Conservation (phyloP, 176 grass and related monocot genomes). For the Aegilops speltoides region DNA sequence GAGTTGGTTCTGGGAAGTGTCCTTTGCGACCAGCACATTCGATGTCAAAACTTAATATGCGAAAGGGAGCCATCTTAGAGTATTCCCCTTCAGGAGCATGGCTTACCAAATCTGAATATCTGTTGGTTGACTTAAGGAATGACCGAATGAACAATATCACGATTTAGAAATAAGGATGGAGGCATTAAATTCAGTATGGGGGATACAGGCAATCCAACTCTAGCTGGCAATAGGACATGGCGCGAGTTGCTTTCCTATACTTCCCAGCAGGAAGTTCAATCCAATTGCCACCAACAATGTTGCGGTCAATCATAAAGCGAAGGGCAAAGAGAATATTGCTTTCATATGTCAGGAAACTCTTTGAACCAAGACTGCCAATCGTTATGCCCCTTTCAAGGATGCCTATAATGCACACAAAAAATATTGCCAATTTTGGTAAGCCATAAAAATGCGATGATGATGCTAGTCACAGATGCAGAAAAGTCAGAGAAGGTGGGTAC, state of each 20-base stretch:
- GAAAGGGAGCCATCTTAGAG: constrained; percentile 96
- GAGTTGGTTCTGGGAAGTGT: constrained; percentile 93
- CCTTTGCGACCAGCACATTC: constrained; percentile 98
- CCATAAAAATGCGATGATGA: background rate
- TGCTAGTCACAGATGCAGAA: background rate
- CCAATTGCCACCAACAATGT: constrained; percentile 96
- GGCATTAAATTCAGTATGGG: constrained; percentile 13
- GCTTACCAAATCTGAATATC: constrained; percentile 88
- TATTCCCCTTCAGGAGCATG: constrained; percentile 78
- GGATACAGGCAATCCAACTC: constrained; percentile 95
- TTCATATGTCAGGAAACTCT: constrained; percentile 90
- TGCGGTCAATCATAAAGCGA: constrained; percentile 96
- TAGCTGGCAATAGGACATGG: constrained; percentile 84
- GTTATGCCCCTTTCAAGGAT: constrained; percentile 90
- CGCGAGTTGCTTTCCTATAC: constrained; percentile 72
- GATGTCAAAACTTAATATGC: constrained; percentile 98
- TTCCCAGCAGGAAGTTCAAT: constrained; percentile 87
- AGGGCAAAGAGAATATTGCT: constrained; percentile 98
- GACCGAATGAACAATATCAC: background rate
- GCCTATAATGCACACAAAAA: constrained; percentile 41
- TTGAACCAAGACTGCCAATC: constrained; percentile 84
- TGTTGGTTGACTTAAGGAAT: constrained; percentile 48
- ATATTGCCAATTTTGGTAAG: constrained; percentile 31
- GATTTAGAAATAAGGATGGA: constrained; percentile 22
- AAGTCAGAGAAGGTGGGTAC: background rate